These are phyloP conservation scores for Cydonia oblonga DNA, from an alignment of 331 rosid species.

Conservation along the genomic window DNA sequence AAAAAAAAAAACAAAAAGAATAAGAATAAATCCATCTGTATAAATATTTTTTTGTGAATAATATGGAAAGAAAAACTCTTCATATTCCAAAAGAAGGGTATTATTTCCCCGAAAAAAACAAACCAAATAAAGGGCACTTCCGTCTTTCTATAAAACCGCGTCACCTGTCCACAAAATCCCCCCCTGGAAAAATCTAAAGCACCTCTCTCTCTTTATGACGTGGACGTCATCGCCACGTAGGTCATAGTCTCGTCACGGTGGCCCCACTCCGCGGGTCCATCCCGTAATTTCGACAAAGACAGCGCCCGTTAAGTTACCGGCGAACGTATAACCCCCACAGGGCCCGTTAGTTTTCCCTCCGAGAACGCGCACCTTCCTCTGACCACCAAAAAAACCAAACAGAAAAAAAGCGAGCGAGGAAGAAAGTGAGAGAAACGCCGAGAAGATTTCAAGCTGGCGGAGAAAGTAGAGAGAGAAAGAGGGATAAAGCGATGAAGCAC, in stretches of 20 bases:
- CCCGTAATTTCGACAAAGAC: constrained; percentile 14
- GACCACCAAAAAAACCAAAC: background rate
- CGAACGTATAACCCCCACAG: background rate
- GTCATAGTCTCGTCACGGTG: background rate
- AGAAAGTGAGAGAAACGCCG: constrained; percentile 2
- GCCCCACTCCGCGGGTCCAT: background rate
- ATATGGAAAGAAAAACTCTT: too few relatives aligned
- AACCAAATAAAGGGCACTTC: too few relatives aligned
- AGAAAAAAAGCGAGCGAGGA: background rate
- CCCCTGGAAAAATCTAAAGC: background rate
- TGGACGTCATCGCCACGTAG: constrained; percentile 4
- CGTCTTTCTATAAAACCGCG: background rate
- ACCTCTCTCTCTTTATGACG: background rate
- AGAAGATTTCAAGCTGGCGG: constrained; percentile 1
- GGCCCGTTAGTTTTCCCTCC: constrained; percentile 44
- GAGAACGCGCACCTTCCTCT: background rate
- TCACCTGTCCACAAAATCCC: background rate
- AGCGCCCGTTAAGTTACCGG: background rate
- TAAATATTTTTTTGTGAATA: too few relatives aligned
- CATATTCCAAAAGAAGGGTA: too few relatives aligned
- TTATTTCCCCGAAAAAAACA: too few relatives aligned
- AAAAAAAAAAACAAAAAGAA: too few relatives aligned
- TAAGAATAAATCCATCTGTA: too few relatives aligned
- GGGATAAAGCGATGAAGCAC: constrained; percentile 46
- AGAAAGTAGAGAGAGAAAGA: background rate